Percentiles rank a stretch among this genome's conserved stretches.
Evolutionary conservation across 2,329 filamentous ascomycete species (phyloP).

Genomic region (Pseudophaeomoniella oleicola): DNA sequence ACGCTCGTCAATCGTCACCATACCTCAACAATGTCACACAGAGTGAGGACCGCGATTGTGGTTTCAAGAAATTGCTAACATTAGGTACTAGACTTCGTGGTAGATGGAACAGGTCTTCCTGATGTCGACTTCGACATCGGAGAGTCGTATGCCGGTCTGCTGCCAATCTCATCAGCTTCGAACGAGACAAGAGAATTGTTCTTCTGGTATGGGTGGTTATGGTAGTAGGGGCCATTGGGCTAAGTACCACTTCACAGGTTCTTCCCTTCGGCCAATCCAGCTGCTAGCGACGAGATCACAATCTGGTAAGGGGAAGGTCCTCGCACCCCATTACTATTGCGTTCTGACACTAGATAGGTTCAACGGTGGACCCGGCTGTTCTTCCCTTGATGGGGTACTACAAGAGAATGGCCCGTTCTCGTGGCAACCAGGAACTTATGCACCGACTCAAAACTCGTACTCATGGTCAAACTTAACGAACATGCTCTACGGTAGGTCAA

Average conservation of each 20-base stretch:
- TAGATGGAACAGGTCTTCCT: constrained; percentile 50
- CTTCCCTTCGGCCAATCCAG: constrained; percentile 35
- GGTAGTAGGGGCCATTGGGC: no score
- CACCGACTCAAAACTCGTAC: constrained; percentile 32
- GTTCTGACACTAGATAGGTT: constrained; percentile 3
- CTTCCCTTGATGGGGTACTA: constrained; percentile 52
- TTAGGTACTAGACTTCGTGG: constrained; percentile 37
- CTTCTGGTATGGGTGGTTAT: constrained; percentile 32
- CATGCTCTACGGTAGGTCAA: constrained; percentile 11
- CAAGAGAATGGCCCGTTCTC: constrained; percentile 65
- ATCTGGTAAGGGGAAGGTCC: constrained; percentile 23
- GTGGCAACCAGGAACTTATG: constrained; percentile 56
- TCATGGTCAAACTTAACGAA: constrained; percentile 16
- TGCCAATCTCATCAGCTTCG: constrained; percentile 35
- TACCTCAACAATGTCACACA: constrained; percentile 8
- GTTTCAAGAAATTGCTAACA: constrained; percentile 5
- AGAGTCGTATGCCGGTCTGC: constrained; percentile 32
- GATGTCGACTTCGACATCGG: constrained; percentile 55
- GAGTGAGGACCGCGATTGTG: constrained; percentile 4
- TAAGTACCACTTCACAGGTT: no score
- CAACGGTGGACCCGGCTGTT: constrained; percentile 42
- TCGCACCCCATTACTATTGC: background rate
- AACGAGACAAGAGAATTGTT: constrained; percentile 31
- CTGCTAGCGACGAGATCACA: constrained; percentile 33
- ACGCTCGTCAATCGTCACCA: constrained; percentile 4